Evolutionary conservation across 2,329 filamentous ascomycete genomes (phyloP), one percentile per base, ranked within the genome.

Genomic region (Colletotrichum paranaense): DNA sequence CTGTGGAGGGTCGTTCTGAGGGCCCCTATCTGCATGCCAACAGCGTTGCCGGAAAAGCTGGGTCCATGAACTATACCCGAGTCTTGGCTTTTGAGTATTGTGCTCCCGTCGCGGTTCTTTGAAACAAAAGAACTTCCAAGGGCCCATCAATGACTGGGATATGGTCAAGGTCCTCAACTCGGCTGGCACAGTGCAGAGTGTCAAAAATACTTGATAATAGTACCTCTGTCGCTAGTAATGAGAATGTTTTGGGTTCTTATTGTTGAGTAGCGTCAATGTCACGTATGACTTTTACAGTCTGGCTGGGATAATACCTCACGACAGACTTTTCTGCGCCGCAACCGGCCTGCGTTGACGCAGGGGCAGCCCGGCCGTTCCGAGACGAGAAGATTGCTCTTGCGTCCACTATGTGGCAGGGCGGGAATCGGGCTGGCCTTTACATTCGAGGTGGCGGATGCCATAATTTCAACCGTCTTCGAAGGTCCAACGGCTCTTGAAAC

Each of bases 21-120:
- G 6, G 69, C 76, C 1, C 75, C 79, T 26, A 76, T 79, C 32
- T 78, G 77, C 57, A 75, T 79, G 53, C 78, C 78, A 4, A 69
- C 68, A 19, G 60, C 70, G 3, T 62, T 78, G n/a, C 76, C 67
- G 19, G 74, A 30, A 77, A 73, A 6, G 30, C 64, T 58, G 38
- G 53, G 8, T 59, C 35, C 16, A 67, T 53, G 55, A 53, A 67
- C 38, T 67, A 42, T 28, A 53, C 16, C 46, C 16, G 12, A 56
- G 52, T 19, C 24, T 22, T 26, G 49, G n/a, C n/a, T 60, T 24
- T 42, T 67, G 8, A 38, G 55, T 4, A 67, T 67, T 52, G 56
- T 32, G 22, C 24, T 60, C 38, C 14, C 52, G n/a, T 22, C 56
- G 4, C 62, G 57, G 66, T 38, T 19, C 14, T 28, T 26, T 14